A percentile compares a stretch with the other conserved stretches of the same genome.
These are phyloP conservation scores for Fusarium torulosum DNA, from an alignment of 2,329 filamentous ascomycete genomes.

Conservation along the genomic window DNA sequence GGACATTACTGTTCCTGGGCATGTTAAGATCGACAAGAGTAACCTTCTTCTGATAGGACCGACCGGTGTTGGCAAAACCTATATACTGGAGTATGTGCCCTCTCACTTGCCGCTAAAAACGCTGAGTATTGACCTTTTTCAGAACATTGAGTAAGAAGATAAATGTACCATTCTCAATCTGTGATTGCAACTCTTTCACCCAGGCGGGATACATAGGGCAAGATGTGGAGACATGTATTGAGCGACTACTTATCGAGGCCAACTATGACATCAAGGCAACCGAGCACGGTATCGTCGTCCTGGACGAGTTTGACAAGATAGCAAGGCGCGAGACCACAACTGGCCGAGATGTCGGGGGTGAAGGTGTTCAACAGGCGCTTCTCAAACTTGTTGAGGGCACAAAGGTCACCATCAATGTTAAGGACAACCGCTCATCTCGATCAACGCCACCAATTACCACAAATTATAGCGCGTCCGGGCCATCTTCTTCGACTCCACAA, in stretches of 20 bases:
- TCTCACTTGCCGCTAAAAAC: background rate
- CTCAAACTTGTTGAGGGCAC: conserved; percentile 97
- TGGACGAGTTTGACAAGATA: conserved; percentile 98
- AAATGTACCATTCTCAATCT: conserved; percentile 96
- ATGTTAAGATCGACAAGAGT: conserved; percentile 90
- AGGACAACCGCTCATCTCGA: conserved; percentile 75
- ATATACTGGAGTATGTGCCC: conserved; percentile 78
- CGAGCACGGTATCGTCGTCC: conserved; percentile 92
- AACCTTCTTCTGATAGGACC: conserved; percentile 92
- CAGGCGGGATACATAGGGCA: conserved; percentile 98
- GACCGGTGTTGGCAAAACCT: conserved; percentile 95
- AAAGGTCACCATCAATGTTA: conserved; percentile 91
- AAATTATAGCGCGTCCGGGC: conserved; percentile 62
- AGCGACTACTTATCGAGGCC: conserved; percentile 87
- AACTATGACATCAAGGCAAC: conserved; percentile 88
- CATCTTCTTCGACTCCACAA: conserved; percentile 61
- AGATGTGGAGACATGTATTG: conserved; percentile 95
- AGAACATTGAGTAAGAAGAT: conserved; percentile 92
- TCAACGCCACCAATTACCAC: conserved; percentile 65
- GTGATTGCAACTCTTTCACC: conserved; percentile 95
- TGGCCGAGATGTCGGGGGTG: conserved; percentile 93
- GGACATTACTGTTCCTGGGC: conserved; percentile 57
- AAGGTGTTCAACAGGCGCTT: conserved; percentile 95
- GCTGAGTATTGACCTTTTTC: conserved; percentile 36
- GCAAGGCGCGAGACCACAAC: conserved; percentile 88